Conservation (phyloP, 208 protist species). For the Wallacemonas sp. region DNA sequence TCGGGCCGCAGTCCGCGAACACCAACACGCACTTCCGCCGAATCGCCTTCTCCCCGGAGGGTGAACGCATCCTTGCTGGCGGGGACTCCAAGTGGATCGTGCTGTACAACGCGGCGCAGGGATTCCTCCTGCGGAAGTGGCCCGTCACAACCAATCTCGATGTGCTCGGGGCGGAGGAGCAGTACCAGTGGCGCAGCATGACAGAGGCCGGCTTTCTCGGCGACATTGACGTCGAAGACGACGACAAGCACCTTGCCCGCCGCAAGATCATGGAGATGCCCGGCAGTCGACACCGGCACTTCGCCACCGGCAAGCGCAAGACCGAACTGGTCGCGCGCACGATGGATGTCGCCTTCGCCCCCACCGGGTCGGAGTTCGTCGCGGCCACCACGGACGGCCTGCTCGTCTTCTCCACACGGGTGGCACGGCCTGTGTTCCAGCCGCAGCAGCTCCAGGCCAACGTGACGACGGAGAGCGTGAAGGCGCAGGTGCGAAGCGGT, state of each 20-base stretch:
- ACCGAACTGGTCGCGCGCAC: conserved; percentile 79
- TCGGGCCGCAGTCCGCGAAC: conserved; percentile 83
- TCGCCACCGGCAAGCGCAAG: conserved; percentile 89
- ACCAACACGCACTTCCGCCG: conserved; percentile 77
- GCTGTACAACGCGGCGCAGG: conserved; percentile 86
- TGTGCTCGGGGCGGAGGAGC: conserved; percentile 85
- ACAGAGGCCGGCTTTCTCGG: conserved; percentile 82
- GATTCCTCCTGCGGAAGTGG: conserved; percentile 90
- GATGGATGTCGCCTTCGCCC: conserved; percentile 74
- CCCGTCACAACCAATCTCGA: conserved; percentile 88
- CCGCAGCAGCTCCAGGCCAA: conserved; percentile 70
- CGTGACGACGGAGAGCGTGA: conserved; percentile 66
- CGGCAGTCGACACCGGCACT: conserved; percentile 84
- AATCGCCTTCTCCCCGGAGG: conserved; percentile 88
- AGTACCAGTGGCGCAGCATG: conserved; percentile 85
- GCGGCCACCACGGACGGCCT: conserved; percentile 89
- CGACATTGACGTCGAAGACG: conserved; percentile 85
- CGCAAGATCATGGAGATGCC: conserved; percentile 89
- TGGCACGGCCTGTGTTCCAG: conserved; percentile 74
- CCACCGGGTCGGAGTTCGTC: conserved; percentile 86
- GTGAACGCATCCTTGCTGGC: conserved; percentile 84
- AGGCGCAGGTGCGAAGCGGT: conserved; percentile 43
- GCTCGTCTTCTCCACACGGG: conserved; percentile 81
- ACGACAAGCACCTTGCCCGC: conserved; percentile 74
- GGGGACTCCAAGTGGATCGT: conserved; percentile 90